These are phyloP conservation scores for Amphichorda felina DNA, from an alignment of 2,329 filamentous ascomycete genomes.

Conservation along the genomic window DNA sequence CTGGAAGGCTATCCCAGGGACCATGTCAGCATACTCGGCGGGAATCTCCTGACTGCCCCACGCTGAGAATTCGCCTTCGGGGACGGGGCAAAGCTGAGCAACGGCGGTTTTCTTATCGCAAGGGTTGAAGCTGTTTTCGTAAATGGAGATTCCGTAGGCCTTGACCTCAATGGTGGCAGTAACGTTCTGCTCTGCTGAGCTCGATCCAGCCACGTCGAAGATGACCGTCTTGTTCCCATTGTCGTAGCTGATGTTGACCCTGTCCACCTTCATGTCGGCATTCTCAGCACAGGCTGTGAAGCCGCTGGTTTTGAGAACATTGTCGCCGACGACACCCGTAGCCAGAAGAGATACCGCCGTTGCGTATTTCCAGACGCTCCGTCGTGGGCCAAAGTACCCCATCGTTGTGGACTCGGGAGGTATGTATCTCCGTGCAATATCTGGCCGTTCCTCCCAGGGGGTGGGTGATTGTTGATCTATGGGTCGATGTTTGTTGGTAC, in stretches of 20 bases:
- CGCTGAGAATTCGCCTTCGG: constrained; percentile 62
- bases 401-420: neutral
- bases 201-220: constrained; percentile 77
- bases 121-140: constrained; percentile 71
- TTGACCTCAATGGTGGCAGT: constrained; percentile 63
- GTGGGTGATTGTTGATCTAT: too few species aligned
- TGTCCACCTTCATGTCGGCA: constrained; percentile 53
- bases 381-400: constrained; percentile 3
- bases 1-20: constrained; percentile 81
- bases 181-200: constrained; percentile 64
- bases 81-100: constrained; percentile 72
- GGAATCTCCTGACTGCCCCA: constrained; percentile 62
- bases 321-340: constrained; percentile 44
- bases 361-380: constrained; percentile 19
- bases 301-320: constrained; percentile 69
- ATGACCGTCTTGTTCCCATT: constrained; percentile 57
- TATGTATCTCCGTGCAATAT: too few species aligned
- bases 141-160: constrained; percentile 76
- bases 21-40: constrained; percentile 55
- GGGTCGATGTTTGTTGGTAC: neutral
- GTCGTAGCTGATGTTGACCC: constrained; percentile 69
- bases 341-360: constrained; percentile 22
- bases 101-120: constrained; percentile 59
- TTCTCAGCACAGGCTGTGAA: constrained; percentile 58
- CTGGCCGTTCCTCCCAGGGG: too few species aligned